Conservation (phyloP, 352 stramenopile genomes). For the Phytophthora macrochlamydospora region DNA sequence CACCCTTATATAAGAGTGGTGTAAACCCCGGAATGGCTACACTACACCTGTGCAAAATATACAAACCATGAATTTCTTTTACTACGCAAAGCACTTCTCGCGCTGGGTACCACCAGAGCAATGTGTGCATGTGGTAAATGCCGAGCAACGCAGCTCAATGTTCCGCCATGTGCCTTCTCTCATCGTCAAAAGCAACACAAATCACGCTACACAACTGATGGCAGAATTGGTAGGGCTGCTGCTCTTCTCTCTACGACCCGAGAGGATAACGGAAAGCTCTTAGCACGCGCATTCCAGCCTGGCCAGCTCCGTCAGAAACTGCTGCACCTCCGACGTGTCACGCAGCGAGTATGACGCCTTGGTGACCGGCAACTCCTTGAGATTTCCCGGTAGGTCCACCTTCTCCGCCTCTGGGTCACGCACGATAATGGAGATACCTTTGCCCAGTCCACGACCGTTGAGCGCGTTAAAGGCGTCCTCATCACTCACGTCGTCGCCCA, state of each 20-base stretch:
- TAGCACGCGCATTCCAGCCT: conserved; percentile 46
- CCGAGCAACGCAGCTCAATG: conserved; percentile 9
- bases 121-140: conserved; percentile 27
- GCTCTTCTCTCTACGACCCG: conserved; percentile 14
- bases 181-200: conserved; percentile 13
- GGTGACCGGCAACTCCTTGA: conserved; percentile 51
- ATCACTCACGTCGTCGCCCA: conserved; percentile 84
- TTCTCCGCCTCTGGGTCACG: conserved; percentile 54
- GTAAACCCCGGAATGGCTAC: too few species aligned
- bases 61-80: conserved; percentile 23
- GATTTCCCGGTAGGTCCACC: conserved; percentile 51
- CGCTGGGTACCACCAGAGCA: conserved; percentile 9
- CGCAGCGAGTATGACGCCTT: conserved; percentile 63
- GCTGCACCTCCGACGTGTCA: conserved; percentile 62
- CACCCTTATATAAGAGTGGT: too few species aligned
- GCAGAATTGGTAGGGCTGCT: conserved; percentile 7
- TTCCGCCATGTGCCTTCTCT: conserved; percentile 6
- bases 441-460: conserved; percentile 47
- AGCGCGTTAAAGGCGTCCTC: conserved; percentile 70
- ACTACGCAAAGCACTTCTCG: conserved; percentile 10
- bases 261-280: conserved; percentile 4
- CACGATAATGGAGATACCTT: conserved; percentile 69
- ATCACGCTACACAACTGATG: conserved; percentile 10
- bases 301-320: conserved; percentile 56
- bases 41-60: background rate